Conservation (phyloP, 1,284 basidiomycete species). For the Apiotrichum sp. region DNA sequence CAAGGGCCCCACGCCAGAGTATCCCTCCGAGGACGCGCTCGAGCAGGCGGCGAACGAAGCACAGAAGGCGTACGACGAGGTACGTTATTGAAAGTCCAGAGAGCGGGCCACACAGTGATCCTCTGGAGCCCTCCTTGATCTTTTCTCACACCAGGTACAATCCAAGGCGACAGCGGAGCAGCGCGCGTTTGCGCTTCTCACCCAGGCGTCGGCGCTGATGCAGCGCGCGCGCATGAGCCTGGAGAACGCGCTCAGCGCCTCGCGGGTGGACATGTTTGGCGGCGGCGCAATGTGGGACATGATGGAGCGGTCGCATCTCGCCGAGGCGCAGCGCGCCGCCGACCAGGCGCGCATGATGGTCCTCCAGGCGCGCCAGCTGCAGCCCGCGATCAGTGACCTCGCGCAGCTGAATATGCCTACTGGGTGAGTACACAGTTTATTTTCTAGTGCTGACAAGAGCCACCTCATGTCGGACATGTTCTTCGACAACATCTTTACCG, state of each 20-base stretch:
- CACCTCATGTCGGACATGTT: conserved; percentile 19
- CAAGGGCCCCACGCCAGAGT: conserved; percentile 14
- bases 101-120: too few species aligned
- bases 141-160: conserved; percentile 6
- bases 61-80: conserved; percentile 9
- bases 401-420: conserved; percentile 9
- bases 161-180: conserved; percentile 10
- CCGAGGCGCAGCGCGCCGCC: conserved; percentile 16
- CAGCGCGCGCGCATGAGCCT: background rate
- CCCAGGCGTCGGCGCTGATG: conserved; percentile 10
- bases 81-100: background rate
- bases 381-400: conserved; percentile 12
- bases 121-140: too few species aligned
- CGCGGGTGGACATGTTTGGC: conserved; percentile 5
- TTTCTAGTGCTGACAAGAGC: conserved; percentile 1
- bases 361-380: conserved; percentile 14
- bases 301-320: conserved; percentile 16
- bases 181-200: conserved; percentile 12
- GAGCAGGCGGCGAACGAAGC: conserved; percentile 7
- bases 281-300: conserved; percentile 11
- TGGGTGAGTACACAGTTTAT: conserved; percentile 7
- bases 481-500: conserved; percentile 24
- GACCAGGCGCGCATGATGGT: conserved; percentile 17
- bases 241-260: background rate
- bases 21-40: conserved; percentile 17